Percentiles rank a stretch among this genome's conserved stretches.
These are phyloP conservation scores for Musa acuminata DNA, from an alignment of 176 grass and related monocot species.

Conservation along the genomic window DNA sequence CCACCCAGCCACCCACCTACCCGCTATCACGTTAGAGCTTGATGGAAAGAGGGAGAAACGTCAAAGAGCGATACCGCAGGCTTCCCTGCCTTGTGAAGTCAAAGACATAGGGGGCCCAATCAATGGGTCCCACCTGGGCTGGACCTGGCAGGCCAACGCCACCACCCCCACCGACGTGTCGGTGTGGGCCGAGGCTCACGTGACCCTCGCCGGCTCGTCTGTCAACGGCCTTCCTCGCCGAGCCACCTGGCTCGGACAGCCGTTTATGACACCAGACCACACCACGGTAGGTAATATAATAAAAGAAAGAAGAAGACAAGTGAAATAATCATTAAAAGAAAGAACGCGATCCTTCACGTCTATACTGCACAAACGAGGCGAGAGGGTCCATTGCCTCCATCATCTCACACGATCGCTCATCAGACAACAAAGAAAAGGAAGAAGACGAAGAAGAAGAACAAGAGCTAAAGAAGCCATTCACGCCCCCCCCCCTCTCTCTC, in stretches of 20 bases:
- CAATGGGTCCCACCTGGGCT: no score
- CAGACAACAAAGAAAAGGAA: background rate
- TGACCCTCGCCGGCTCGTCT: background rate
- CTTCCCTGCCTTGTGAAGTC: no score
- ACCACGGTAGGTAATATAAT: background rate
- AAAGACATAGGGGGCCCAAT: no score
- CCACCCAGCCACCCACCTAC: no score
- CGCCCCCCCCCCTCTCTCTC: background rate
- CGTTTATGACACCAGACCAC: background rate
- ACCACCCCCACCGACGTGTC: no score
- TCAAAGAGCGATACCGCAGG: no score
- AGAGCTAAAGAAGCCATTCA: background rate
- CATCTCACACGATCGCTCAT: constrained; percentile 1
- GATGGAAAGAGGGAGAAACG: no score
- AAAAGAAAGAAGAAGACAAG: background rate
- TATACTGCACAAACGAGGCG: background rate
- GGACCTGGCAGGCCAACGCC: background rate
- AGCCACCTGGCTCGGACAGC: constrained; percentile 1
- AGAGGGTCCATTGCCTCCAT: background rate
- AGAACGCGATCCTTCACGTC: background rate
- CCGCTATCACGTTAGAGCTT: no score
- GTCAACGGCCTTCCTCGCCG: background rate
- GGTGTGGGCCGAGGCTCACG: background rate
- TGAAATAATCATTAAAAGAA: background rate
- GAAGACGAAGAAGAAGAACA: background rate